A percentile compares a stretch with the other conserved stretches of the same genome.
Evolutionary conservation across 2,329 filamentous ascomycete genomes (phyloP).

Genomic region (Coniochaeta sp.): DNA sequence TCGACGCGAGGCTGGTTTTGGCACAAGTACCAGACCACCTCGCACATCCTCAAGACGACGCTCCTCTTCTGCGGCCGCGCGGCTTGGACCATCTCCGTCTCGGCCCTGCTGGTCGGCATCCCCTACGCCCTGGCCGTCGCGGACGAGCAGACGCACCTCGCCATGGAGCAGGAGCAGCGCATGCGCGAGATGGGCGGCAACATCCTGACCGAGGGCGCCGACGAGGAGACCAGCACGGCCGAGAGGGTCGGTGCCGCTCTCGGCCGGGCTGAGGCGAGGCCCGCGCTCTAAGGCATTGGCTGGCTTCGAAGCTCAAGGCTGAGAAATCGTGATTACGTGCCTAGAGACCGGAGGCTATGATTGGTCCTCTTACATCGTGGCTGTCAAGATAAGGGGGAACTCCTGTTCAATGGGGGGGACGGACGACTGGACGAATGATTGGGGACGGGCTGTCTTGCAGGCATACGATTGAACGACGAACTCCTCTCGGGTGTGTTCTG

Average conservation of each 20-base stretch:
- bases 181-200: constrained; percentile 91
- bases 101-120: constrained; percentile 80
- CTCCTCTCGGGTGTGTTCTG: not conserved
- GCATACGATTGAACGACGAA: not conserved
- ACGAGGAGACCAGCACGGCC: constrained; percentile 32
- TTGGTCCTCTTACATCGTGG: not conserved
- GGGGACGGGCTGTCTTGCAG: not conserved
- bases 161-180: constrained; percentile 96
- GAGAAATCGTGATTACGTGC: not conserved
- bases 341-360: not conserved
- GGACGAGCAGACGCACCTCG: constrained; percentile 93
- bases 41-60: constrained; percentile 50
- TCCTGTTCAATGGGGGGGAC: not conserved
- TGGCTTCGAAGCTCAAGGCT: not conserved
- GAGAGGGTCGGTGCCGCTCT: constrained; percentile 42
- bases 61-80: constrained; percentile 74
- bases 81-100: constrained; percentile 86
- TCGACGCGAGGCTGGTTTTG: constrained; percentile 62
- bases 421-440: not conserved
- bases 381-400: not conserved
- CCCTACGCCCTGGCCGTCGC: constrained; percentile 89
- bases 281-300: constrained; percentile 44
- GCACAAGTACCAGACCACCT: constrained; percentile 48
- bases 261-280: constrained; percentile 32
- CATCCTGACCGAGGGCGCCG: constrained; percentile 42